Conservation (phyloP, 352 stramenopile genomes). For the Pythium utonaiense region DNA sequence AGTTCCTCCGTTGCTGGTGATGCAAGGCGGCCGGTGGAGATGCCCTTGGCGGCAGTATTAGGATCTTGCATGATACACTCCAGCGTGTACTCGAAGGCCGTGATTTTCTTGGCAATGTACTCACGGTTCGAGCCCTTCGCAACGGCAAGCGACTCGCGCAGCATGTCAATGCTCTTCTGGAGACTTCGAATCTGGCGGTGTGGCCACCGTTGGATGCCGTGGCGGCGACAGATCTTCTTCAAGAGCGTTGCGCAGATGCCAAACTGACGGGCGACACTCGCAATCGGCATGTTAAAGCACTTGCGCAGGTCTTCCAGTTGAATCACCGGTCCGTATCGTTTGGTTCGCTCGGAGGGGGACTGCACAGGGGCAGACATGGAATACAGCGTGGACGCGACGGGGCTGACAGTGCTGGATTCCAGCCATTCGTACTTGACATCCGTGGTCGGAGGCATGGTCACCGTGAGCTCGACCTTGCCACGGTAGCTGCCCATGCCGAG, state of each 20-base stretch:
- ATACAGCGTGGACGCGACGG: conserved; percentile 39
- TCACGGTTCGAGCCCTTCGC: conserved; percentile 75
- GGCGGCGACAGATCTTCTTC: conserved; percentile 81
- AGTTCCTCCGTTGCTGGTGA: conserved; percentile 58
- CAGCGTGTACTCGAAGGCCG: conserved; percentile 75
- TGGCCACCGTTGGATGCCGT: conserved; percentile 82
- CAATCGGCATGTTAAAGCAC: conserved; percentile 87
- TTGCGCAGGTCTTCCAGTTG: conserved; percentile 68
- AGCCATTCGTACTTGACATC: conserved; percentile 33
- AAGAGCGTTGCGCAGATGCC: conserved; percentile 83
- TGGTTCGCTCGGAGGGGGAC: conserved; percentile 36
- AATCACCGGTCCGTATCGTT: conserved; percentile 66
- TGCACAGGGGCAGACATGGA: conserved; percentile 27
- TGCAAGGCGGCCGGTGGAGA: conserved; percentile 55
- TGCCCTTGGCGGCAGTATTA: conserved; percentile 71
- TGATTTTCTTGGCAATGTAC: conserved; percentile 83
- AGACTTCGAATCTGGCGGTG: conserved; percentile 80
- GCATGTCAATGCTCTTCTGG: conserved; percentile 83
- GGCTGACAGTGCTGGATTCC: conserved; percentile 38
- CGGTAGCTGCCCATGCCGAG: conserved; percentile 30
- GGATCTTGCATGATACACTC: conserved; percentile 81
- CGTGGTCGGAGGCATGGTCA: conserved; percentile 29
- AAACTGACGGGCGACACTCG: conserved; percentile 73
- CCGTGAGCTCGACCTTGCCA: conserved; percentile 44
- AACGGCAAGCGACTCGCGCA: conserved; percentile 63